Conservation (phyloP, 305 asterid species). For the Fraxinus baroniana region DNA sequence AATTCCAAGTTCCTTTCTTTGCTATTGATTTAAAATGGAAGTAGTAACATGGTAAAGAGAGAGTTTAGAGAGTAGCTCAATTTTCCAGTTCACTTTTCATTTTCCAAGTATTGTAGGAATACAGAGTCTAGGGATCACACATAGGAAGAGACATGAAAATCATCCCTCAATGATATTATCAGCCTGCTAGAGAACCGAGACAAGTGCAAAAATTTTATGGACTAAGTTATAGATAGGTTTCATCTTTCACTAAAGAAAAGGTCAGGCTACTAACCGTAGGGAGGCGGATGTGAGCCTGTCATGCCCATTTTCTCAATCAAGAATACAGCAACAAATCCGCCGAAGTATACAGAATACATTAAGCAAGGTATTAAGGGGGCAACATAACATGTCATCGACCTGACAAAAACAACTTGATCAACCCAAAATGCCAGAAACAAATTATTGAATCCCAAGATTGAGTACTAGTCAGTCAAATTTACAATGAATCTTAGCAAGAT, state of each 20-base stretch:
- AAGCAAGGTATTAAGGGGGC: slow-evolving; percentile 73
- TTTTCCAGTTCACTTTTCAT: not conserved
- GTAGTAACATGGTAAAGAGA: slow-evolving; percentile 9
- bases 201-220: slow-evolving; percentile 8
- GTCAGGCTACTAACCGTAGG: slow-evolving; percentile 70
- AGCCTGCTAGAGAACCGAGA: slow-evolving; percentile 7
- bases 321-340: slow-evolving; percentile 78
- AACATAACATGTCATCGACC: slow-evolving; percentile 81
- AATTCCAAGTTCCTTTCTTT: not conserved
- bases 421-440: slow-evolving; percentile 16
- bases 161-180: not conserved
- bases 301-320: slow-evolving; percentile 96
- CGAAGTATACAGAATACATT: slow-evolving; percentile 73
- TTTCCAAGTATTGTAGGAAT: not conserved
- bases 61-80: not conserved
- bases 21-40: slow-evolving; percentile 1
- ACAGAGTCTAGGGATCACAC: not conserved
- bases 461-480: slow-evolving; percentile 9
- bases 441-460: slow-evolving; percentile 11
- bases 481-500: slow-evolving; percentile 12
- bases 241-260: slow-evolving; percentile 11
- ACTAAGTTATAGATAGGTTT: slow-evolving; percentile 11
- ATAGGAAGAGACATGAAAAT: not conserved
- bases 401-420: slow-evolving; percentile 42
- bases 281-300: slow-evolving; percentile 91